Percentiles rank a stretch among this genome's conserved stretches.
phyloP scores from a whole-genome alignment of 306 rosid species.

The Lathyrus sativus region DNA sequence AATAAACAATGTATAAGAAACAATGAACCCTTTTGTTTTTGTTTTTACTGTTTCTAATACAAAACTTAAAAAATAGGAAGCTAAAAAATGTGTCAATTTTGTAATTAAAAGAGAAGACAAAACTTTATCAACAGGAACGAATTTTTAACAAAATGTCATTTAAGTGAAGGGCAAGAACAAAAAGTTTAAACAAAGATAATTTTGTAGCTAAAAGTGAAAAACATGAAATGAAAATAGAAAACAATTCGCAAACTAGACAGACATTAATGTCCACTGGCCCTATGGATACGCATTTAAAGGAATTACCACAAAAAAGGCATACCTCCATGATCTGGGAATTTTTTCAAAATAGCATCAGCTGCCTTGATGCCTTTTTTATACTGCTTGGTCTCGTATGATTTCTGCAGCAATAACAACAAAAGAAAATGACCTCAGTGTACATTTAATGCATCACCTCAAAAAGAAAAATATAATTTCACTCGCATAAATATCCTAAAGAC shows the following conservation, averaged over 20 bases:
- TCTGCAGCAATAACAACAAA: conserved; percentile 51
- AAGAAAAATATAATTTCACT: not conserved
- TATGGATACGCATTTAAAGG: conserved; percentile 13
- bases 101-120: not conserved
- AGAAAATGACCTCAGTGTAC: conserved; percentile 30
- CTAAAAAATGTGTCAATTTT: not conserved
- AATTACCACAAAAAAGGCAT: conserved; percentile 24
- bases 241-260: not conserved
- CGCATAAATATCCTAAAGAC: not conserved
- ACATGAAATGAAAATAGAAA: conserved; percentile 1
- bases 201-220: not conserved
- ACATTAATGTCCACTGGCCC: conserved; percentile 8
- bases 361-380: conserved; percentile 97
- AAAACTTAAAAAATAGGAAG: not conserved
- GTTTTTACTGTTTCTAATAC: not conserved
- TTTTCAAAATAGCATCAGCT: conserved; percentile 91
- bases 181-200: not conserved
- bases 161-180: not conserved
- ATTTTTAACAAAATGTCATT: not conserved
- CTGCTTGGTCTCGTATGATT: conserved; percentile 97
- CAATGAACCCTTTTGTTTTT: not conserved
- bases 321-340: conserved; percentile 99
- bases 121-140: not conserved
- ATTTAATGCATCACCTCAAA: conserved; percentile 18
- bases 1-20: not conserved